Evolutionary conservation across 2,329 filamentous ascomycete species (phyloP).

Genomic region (Cercospora nicotianae): DNA sequence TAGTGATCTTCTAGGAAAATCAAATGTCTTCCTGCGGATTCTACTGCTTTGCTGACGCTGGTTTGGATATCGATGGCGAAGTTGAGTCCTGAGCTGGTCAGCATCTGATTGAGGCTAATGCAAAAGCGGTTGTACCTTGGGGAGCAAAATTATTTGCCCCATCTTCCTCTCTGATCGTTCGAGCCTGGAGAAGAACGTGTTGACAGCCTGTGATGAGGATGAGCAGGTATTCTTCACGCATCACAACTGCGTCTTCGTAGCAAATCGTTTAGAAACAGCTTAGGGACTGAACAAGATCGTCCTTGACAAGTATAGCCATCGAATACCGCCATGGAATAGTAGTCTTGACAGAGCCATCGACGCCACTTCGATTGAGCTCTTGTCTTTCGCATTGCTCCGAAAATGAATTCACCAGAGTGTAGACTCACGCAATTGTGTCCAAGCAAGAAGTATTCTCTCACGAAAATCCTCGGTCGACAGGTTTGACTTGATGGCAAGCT

Average conservation of each 20-base stretch:
- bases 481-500: slow-evolving; percentile 39
- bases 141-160: slow-evolving; percentile 17
- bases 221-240: not conserved
- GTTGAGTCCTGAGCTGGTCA: slow-evolving; percentile 19
- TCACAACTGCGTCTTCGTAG: not conserved
- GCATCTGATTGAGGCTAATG: not conserved
- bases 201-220: not conserved
- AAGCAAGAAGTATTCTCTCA: slow-evolving; percentile 42
- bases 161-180: slow-evolving; percentile 23
- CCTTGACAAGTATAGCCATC: not conserved
- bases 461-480: slow-evolving; percentile 38
- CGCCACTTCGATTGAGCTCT: not conserved
- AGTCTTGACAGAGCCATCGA: not conserved
- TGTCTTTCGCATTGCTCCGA: not conserved
- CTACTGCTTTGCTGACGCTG: slow-evolving; percentile 36
- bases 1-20: slow-evolving; percentile 45
- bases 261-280: not conserved
- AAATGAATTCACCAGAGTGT: not conserved
- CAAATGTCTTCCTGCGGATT: slow-evolving; percentile 35
- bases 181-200: slow-evolving; percentile 43
- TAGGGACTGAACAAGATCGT: not conserved
- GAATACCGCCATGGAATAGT: not conserved
- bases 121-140: not conserved
- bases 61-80: slow-evolving; percentile 42
- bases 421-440: slow-evolving; percentile 41